Percentiles rank a stretch among this genome's conserved stretches.
Evolutionary conservation across 116 monocot species (phyloP).

Genomic region (Posidonia oceanica): DNA sequence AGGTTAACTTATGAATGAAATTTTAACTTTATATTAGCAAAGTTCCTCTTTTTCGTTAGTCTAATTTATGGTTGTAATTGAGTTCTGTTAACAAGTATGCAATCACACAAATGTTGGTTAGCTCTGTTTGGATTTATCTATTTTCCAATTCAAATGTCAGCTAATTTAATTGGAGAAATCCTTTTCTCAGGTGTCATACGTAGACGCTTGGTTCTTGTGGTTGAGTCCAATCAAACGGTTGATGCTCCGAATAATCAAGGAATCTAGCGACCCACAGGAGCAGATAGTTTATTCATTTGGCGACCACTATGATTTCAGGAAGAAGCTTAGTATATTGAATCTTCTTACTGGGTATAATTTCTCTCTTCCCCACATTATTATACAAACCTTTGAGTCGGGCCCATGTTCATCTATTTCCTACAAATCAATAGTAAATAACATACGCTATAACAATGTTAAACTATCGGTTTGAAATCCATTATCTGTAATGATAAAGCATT

Average conservation of each 20-base stretch:
- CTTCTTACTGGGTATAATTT: conserved; percentile 69
- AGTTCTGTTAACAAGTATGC: not conserved
- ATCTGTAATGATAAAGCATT: too few species aligned
- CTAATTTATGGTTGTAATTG: not conserved
- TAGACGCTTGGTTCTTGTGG: conserved; percentile 83
- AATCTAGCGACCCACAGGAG: conserved; percentile 37
- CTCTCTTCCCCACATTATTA: not conserved
- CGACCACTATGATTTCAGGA: conserved; percentile 84
- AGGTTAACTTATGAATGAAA: too few species aligned
- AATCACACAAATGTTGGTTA: not conserved
- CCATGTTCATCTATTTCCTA: too few species aligned
- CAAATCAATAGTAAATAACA: too few species aligned
- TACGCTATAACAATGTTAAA: too few species aligned
- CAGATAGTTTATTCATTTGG: conserved; percentile 77
- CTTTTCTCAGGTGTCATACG: conserved; percentile 60
- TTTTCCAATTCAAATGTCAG: not conserved
- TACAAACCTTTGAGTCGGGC: too few species aligned
- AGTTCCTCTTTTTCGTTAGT: too few species aligned
- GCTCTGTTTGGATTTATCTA: too few species aligned
- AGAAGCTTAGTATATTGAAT: conserved; percentile 75
- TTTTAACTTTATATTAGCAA: too few species aligned
- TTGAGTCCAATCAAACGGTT: conserved; percentile 35
- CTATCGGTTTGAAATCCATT: too few species aligned
- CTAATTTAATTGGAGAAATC: not conserved
- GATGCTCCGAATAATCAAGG: conserved; percentile 65